phyloP scores from a whole-genome alignment of 768 basidiomycete species.

The Pleurotus tuoliensis region DNA sequence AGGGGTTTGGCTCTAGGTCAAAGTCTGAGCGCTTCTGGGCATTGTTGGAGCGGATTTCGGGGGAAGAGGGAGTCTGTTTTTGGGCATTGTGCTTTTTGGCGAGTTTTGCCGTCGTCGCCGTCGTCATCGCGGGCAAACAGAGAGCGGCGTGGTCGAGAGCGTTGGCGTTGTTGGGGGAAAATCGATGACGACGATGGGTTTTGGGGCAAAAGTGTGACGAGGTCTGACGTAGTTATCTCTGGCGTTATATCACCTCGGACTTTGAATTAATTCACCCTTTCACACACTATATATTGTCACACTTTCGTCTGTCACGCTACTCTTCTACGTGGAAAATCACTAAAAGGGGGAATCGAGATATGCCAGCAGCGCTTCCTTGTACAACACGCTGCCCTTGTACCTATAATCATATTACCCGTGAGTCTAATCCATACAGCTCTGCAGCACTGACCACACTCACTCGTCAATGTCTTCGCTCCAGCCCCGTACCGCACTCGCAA shows the following conservation, averaged over 20 bases:
- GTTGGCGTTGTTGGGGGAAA: constrained; percentile 28
- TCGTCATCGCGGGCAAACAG: constrained; percentile 4
- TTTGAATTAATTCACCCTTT: not conserved
- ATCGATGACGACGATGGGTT: constrained; percentile 28
- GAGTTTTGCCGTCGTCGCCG: too few relatives aligned
- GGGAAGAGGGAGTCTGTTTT: constrained; percentile 3
- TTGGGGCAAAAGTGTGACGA: constrained; percentile 10
- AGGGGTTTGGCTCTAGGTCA: constrained; percentile 84
- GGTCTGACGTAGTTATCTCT: constrained; percentile 6
- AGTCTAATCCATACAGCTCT: not conserved
- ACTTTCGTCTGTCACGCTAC: not conserved
- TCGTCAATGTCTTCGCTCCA: constrained; percentile 61
- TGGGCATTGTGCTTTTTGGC: not conserved
- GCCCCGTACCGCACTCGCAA: constrained; percentile 60
- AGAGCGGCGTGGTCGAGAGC: constrained; percentile 20
- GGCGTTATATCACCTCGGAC: constrained; percentile 3
- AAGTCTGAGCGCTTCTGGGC: constrained; percentile 37
- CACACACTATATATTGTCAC: not conserved
- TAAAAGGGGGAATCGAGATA: constrained; percentile 4
- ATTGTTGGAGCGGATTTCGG: constrained; percentile 34
- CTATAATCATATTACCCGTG: not conserved
- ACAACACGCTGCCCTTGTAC: constrained; percentile 7
- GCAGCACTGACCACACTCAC: constrained; percentile 16
- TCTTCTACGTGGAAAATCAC: not conserved
- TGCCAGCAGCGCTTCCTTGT: constrained; percentile 1